Base-by-base conservation (phyloP, 805 yeast species). In the Myxozyma melibiosi region DNA sequence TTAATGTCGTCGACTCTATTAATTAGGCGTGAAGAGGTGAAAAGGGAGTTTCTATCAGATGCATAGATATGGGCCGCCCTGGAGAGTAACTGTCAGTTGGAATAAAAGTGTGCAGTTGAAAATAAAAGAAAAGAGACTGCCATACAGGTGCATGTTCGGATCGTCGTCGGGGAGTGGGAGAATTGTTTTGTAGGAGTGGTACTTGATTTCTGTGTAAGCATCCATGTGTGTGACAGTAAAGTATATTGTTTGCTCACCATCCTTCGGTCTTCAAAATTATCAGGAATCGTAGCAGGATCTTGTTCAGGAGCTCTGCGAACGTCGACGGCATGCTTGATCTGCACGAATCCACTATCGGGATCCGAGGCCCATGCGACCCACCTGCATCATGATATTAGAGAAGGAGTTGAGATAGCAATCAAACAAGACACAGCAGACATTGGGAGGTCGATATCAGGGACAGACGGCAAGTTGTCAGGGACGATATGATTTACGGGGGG, bases 61-160 rank as follows among this genome's bases (percentile, higher is more conserved):
- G 50, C 39, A 31, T 55, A 55, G 8, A 46, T 34, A 40, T 57
- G 61, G 2, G 59, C 56, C 40, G 43, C 38, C 5, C 31, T 24
- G 14, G 4, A 20, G 11, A 28, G 28, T 25, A n/a, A n/a, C n/a
- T n/a, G n/a, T n/a, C n/a, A n/a, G n/a, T n/a, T n/a, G n/a, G n/a
- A n/a, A n/a, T 48, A 11, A 1, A 4, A 28, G 27, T 25, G 22
- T 24, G 25, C 3, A 14, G 27, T 2, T 7, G 16, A 40, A 18
- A 30, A 14, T 34, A 5, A 11, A 22, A 11, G 33, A n/a, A 39
- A 4, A 37, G n/a, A n/a, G n/a, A n/a, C n/a, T n/a, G n/a, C n/a
- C 53, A 4, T 51, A 56, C 48, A 53, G 47, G 24, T 57, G 58
- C 14, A 57, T 24, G 35, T 57, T 57, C 20, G 58, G 47, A 27